phyloP scores from a whole-genome alignment of 2,329 filamentous ascomycete genomes.

The Penicillium thymicola region DNA sequence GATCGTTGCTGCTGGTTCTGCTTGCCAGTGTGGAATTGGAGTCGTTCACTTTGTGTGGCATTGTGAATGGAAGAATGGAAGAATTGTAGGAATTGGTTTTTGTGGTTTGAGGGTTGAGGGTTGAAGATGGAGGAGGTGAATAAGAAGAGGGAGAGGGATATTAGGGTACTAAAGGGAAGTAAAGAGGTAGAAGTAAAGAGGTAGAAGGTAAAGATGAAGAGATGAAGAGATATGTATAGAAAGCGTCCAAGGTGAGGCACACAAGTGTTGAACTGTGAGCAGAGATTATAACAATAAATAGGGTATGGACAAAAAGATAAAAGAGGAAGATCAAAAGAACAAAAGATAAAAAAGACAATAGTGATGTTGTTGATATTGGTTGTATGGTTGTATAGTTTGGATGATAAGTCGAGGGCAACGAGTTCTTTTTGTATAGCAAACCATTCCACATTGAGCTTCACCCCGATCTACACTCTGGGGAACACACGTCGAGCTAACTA shows the following conservation, averaged over 20 bases:
- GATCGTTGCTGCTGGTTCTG: conserved; percentile 29
- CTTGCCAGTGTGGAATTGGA: conserved; percentile 37
- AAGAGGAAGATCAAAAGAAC: not conserved
- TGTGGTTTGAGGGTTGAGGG: not conserved
- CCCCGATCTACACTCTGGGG: conserved; percentile 26
- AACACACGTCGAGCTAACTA: conserved; percentile 15
- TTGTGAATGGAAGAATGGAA: conserved; percentile 12
- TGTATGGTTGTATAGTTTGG: not conserved
- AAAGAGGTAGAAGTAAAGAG: not conserved
- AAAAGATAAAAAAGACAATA: not conserved
- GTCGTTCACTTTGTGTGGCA: conserved; percentile 38
- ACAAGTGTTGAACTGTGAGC: conserved; percentile 27
- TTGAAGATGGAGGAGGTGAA: not conserved
- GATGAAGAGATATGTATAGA: conserved; percentile 6
- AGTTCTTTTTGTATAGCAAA: conserved; percentile 25
- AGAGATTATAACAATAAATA: conserved; percentile 13
- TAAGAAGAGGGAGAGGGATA: not conserved
- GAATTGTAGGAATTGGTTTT: not conserved
- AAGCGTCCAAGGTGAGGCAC: conserved; percentile 5
- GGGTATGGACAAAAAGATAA: conserved; percentile 2
- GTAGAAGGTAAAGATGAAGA: not conserved
- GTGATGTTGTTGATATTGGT: not conserved
- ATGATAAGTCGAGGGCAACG: conserved; percentile 6
- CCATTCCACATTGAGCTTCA: conserved; percentile 24
- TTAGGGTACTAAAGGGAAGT: not conserved